These are phyloP conservation scores for Spergularia marina DNA, from an alignment of 148 eudicot genomes.

Conservation along the genomic window DNA sequence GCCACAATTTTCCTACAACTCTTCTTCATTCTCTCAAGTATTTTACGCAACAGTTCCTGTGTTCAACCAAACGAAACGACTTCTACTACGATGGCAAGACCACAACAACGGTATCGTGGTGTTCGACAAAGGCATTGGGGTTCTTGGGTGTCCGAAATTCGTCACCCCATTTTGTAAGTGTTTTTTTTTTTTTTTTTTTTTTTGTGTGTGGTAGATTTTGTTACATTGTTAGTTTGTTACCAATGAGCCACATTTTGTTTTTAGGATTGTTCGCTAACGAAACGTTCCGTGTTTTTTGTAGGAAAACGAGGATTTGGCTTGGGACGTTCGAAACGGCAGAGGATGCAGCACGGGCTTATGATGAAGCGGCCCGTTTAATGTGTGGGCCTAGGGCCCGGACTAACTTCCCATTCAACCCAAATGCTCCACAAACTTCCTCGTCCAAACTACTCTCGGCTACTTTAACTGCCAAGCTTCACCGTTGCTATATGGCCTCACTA, in stretches of 20 bases:
- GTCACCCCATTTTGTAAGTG: constrained; percentile 72
- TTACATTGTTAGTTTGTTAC: background rate
- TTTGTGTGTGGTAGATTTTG: background rate
- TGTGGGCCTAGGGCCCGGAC: constrained; percentile 74
- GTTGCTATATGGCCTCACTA: constrained; percentile 72
- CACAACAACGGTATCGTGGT: constrained; percentile 71
- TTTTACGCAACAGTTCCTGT: too few species aligned
- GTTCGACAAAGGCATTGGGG: constrained; percentile 93
- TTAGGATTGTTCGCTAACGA: background rate
- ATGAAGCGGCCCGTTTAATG: constrained; percentile 81
- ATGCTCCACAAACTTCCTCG: constrained; percentile 39
- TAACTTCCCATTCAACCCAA: constrained; percentile 77
- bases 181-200: background rate
- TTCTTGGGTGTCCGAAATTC: constrained; percentile 91
- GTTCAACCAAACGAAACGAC: background rate
- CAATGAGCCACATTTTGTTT: background rate
- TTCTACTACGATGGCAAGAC: constrained; percentile 50
- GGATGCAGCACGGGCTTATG: constrained; percentile 81
- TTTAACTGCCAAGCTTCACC: constrained; percentile 67
- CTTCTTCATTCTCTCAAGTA: constrained; percentile 16
- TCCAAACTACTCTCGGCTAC: constrained; percentile 72
- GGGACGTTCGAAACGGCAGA: constrained; percentile 84
- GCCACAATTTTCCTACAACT: background rate
- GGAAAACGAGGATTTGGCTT: constrained; percentile 84
- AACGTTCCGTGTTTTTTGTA: constrained; percentile 23